Base-by-base conservation (phyloP, 768 basidiomycete species). In the Ephemerocybe angulata region DNA sequence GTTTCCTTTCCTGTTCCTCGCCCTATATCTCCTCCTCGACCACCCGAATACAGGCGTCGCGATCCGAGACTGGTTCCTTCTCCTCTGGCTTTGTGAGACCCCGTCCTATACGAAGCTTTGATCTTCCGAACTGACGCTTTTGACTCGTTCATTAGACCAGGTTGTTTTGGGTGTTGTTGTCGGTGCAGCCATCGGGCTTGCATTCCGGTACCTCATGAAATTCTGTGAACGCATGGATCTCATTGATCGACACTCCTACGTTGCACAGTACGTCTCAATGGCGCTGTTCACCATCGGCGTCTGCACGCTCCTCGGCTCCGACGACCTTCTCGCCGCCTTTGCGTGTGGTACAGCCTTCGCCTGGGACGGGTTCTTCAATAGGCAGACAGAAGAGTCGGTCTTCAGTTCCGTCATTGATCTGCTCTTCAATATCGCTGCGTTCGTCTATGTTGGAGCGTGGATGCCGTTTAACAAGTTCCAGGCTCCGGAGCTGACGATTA, bases 361-460 rank as follows among this genome's bases (percentile, higher is more conserved):
- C 0, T 97, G 93, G 93, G 94, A 96, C 65, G 93, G 87, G 31
- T 95, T 93, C 74, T 90, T 90, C 76, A 92, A 93, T 69, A 83
- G 84, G 54, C 92, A 94, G 64, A 97, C 94, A 0, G 95, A 97
- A 66, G 95, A 98, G 68, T 83, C 91, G 27, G 86, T 93, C 58
- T 99, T 99, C 77, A 90, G 87, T 60, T 93, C 91, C 70, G 95
- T 98, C 62, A 93, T 98, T 64, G 93, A 98, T 70, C 75, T 98
- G 60, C 78, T 98, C 54, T 96, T 97, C 83, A 98, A 98, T 73
- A 83, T 93, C 58, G 92, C 93, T 27, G 90, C 90, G 3, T 98
- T 98, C 74, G 86, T 98, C 49, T 98, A 89, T 65, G 88, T 98
- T 57, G 97, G 97, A 57, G 95, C 96, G 30, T 94, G 95, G 87